Evolutionary conservation across 225 moss, liverwort and hornwort species (phyloP).

Genomic region (Polytrichum commune): DNA sequence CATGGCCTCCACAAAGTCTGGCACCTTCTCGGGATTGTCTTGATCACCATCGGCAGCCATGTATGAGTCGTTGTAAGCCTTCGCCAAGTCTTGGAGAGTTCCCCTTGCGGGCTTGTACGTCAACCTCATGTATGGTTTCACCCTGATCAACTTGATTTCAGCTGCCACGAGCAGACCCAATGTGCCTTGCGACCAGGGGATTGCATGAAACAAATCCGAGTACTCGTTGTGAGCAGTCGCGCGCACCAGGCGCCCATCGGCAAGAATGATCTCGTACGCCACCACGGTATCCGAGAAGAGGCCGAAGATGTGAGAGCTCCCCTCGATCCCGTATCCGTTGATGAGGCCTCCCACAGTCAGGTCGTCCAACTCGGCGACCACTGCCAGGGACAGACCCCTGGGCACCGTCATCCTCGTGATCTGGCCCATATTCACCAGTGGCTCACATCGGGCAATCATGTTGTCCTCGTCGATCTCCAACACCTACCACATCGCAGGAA

Average conservation of each 20-base stretch:
- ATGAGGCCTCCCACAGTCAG: slow-evolving; percentile 94
- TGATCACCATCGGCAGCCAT: slow-evolving; percentile 85
- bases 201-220: slow-evolving; percentile 76
- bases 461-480: slow-evolving; percentile 69
- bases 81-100: slow-evolving; percentile 60
- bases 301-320: slow-evolving; percentile 94
- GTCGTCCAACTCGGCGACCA: slow-evolving; percentile 95
- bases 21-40: slow-evolving; percentile 92
- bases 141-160: slow-evolving; percentile 82
- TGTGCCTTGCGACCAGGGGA: slow-evolving; percentile 99
- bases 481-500: slow-evolving; percentile 14
- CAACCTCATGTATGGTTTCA: slow-evolving; percentile 79
- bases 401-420: slow-evolving; percentile 85
- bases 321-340: slow-evolving; percentile 97
- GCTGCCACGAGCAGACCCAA: slow-evolving; percentile 86
- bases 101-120: slow-evolving; percentile 66
- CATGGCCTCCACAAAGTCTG: slow-evolving; percentile 89
- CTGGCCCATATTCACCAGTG: slow-evolving; percentile 92
- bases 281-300: slow-evolving; percentile 94
- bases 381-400: slow-evolving; percentile 77
- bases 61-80: slow-evolving; percentile 80
- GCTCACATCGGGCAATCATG: slow-evolving; percentile 84
- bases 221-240: slow-evolving; percentile 87
- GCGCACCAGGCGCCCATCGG: slow-evolving; percentile 80
- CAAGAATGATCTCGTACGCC: slow-evolving; percentile 82